Base-by-base conservation (phyloP, 2,329 filamentous ascomycete genomes). In the Aspergillus arachidicola region DNA sequence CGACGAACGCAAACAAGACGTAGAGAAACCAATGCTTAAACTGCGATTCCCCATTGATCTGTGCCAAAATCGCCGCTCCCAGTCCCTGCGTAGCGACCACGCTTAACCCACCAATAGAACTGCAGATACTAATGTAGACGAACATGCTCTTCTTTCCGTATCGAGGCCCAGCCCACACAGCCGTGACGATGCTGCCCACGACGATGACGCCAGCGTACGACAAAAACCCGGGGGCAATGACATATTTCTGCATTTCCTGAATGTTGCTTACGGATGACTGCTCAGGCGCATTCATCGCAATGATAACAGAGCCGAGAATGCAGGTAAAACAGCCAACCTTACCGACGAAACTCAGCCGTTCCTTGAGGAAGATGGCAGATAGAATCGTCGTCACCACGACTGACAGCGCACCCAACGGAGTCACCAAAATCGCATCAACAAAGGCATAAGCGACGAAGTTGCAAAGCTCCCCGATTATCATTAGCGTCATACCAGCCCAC, bases 11-110 rank as follows among this genome's bases (percentile, higher is more conserved):
- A 61, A 98, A 82, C 36, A 98, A 81, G 6, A 98, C 89, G 79
- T 97, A 99, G 45, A 96, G 81, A 75, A 99, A 99, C 94, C 94
- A 98, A 76, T 98, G 88, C 77, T 97, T 97, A 80, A 97, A 98
- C 83, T 99, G 94, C 2, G 89, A 85, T 57, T 88, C 87, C 19
- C 94, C 95, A 21, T 86, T 85, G 64, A 90, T 90, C 81, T 96
- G 93, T 0, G 94, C 92, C 60, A 97, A 86, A 67, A 99, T 94
- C 21, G 94, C 94, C 59, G 94, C 89, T 58, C 95, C 95, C 50
- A 99, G 81, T 21, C 95, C 95, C 79, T 98, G 94, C 3, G 94
- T 98, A 19, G 93, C 91, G 60, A 98, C 95, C 10, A 98, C 95
- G 79, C 93, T 97, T 73, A 98, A 82, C 1, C 94, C 95, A 67